Evolutionary conservation across 2,329 filamentous ascomycete species (phyloP), one percentile per base, ranked within the genome.

Genomic region (Amphichorda felina): DNA sequence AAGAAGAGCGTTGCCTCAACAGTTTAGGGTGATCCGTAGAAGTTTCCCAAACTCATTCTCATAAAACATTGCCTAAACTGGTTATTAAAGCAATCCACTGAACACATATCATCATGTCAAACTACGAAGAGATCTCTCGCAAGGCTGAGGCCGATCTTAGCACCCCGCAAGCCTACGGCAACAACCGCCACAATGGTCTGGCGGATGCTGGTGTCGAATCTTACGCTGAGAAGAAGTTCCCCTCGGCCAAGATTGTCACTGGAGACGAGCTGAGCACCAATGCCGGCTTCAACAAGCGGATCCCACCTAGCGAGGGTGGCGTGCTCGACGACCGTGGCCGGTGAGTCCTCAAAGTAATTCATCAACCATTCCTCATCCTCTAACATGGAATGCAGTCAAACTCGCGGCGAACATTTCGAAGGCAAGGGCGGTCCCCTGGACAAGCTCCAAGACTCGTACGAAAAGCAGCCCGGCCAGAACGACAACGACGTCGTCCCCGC

Each of bases 71-170:
- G n/a, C n/a, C n/a, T n/a, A n/a, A n/a, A 17, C 30, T 17, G 8
- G 19, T 21, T 3, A 24, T 10, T 6, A 6, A 24, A 6, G 10
- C 21, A 24, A 6, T 6, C 21, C 21, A 24, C 21, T 24, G 21
- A 24, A 25, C n/a, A 10, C 25, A 32, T 16, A 32, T 22, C 34
- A 41, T 8, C 22, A 55, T 54, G 51, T 30, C 49, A 21, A 53
- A 61, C 39, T 57, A 63, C 38, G 56, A 59, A 40, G 46, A 60
- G 36, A 61, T 69, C 37, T 58, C 65, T 38, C 50, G 58, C 24
- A 48, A 64, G 45, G 63, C 66, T 30, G 63, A 70, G 54, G 49
- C 47, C 35, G 63, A 68, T 43, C 55, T 68, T 37, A 68, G 68
- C 55, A 60, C 53, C 10, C 63, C 66, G 45, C 56, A 64, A 43